phyloP scores from a whole-genome alignment of 2,329 filamentous ascomycete species.

The Scopulariopsis brevicaulis region DNA sequence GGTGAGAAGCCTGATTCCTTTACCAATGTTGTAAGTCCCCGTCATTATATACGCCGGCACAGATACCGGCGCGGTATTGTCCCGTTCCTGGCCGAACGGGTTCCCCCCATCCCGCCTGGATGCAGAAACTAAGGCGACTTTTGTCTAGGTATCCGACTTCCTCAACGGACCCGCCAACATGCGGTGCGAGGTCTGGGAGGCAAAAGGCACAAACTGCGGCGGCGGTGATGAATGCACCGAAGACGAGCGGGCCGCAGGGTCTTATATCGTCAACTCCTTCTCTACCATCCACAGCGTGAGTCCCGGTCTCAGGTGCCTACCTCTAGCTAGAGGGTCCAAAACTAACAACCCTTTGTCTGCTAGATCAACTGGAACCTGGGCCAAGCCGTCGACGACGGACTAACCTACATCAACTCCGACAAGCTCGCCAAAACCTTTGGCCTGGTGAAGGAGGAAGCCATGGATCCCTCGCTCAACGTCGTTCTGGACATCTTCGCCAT shows the following conservation, averaged over 20 bases:
- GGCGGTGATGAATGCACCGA: not conserved
- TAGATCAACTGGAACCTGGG: not conserved
- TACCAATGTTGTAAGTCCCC: not conserved
- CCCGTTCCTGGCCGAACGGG: too few relatives aligned
- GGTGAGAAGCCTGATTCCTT: not conserved
- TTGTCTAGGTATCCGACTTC: not conserved
- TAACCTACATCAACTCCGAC: not conserved
- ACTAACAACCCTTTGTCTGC: not conserved
- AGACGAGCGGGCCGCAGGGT: not conserved
- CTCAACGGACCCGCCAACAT: not conserved
- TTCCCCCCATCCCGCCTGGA: not conserved
- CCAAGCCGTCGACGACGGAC: not conserved
- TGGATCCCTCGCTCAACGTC: not conserved
- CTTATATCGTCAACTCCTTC: not conserved
- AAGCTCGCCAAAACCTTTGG: not conserved
- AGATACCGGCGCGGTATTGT: too few relatives aligned
- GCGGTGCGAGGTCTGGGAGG: not conserved
- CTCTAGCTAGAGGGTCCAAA: too few relatives aligned
- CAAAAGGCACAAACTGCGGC: not conserved
- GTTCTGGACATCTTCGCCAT: not conserved
- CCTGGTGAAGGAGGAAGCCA: not conserved
- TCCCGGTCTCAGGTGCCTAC: not conserved
- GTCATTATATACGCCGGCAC: too few relatives aligned
- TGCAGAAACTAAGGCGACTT: not conserved
- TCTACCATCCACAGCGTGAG: not conserved